Conservation (phyloP, 768 basidiomycete species). For the Suillus clintonianus region DNA sequence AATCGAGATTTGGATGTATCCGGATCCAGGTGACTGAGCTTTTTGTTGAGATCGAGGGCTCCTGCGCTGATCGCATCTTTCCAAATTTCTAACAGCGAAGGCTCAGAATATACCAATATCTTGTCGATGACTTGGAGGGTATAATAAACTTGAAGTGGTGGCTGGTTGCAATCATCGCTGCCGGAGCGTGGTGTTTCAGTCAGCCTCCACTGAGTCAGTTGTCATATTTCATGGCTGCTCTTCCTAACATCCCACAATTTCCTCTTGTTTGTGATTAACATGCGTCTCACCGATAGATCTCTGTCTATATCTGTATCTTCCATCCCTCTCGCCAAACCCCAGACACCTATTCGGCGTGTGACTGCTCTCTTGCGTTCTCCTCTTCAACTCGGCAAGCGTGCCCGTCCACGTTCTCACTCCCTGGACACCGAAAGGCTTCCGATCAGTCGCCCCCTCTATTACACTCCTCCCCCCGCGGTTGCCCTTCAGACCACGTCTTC, state of each 20-base stretch:
- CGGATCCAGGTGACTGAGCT: neutral
- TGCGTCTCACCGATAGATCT: neutral
- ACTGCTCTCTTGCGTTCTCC: constrained; percentile 20
- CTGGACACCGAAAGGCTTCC: constrained; percentile 18
- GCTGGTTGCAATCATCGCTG: too few species aligned
- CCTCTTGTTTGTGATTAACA: neutral
- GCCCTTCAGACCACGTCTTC: constrained; percentile 61
- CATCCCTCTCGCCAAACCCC: neutral
- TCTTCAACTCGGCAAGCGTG: constrained; percentile 5
- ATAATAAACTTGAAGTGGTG: neutral
- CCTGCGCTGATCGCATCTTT: neutral
- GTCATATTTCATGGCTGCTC: neutral
- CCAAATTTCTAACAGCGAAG: neutral
- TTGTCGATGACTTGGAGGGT: neutral
- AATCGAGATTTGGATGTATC: neutral
- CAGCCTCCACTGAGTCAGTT: neutral
- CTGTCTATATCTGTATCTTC: neutral
- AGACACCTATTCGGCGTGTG: neutral
- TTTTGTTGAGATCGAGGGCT: neutral
- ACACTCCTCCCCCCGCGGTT: constrained; percentile 36
- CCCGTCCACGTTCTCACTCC: constrained; percentile 9
- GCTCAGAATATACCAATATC: neutral
- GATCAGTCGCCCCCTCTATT: constrained; percentile 2
- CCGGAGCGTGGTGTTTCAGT: too few species aligned
- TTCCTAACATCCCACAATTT: neutral